Evolutionary conservation across 306 rosid species (phyloP).

Genomic region (Castanea crenata): DNA sequence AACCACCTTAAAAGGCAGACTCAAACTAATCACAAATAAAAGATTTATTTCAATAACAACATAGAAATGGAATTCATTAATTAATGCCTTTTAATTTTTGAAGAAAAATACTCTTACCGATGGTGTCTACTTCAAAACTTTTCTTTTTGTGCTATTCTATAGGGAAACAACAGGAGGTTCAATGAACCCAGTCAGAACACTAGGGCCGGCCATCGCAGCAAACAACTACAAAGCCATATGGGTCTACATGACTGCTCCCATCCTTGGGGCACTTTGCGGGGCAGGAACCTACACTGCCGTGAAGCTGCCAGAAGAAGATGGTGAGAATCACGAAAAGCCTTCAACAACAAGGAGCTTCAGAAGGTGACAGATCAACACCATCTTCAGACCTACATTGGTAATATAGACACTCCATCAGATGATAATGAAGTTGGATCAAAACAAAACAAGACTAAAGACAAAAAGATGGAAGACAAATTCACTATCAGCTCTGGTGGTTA

Average conservation of each 20-base stretch:
- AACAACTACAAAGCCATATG: conserved; percentile 79
- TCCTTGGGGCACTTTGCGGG: conserved; percentile 76
- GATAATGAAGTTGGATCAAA: conserved; percentile 5
- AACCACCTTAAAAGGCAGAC: too few relatives aligned
- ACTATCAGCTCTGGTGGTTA: background rate
- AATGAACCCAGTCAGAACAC: conserved; percentile 87
- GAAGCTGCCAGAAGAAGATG: conserved; percentile 61
- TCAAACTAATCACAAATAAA: background rate
- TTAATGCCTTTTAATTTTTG: background rate
- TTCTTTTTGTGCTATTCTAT: conserved; percentile 11
- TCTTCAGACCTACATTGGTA: conserved; percentile 7
- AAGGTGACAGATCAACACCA: conserved; percentile 38
- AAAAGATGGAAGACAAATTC: background rate
- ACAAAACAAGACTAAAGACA: background rate
- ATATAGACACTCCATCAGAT: background rate
- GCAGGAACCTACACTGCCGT: conserved; percentile 77
- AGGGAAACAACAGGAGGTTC: conserved; percentile 76
- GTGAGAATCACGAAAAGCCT: conserved; percentile 30
- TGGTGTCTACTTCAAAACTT: background rate
- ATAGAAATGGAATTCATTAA: background rate
- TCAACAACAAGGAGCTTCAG: conserved; percentile 51
- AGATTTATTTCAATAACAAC: background rate
- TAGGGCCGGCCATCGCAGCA: conserved; percentile 85
- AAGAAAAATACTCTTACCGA: background rate
- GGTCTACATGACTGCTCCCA: conserved; percentile 80